These are phyloP conservation scores for Claviceps sp. DNA, from an alignment of 2,329 filamentous ascomycete species.

Conservation along the genomic window DNA sequence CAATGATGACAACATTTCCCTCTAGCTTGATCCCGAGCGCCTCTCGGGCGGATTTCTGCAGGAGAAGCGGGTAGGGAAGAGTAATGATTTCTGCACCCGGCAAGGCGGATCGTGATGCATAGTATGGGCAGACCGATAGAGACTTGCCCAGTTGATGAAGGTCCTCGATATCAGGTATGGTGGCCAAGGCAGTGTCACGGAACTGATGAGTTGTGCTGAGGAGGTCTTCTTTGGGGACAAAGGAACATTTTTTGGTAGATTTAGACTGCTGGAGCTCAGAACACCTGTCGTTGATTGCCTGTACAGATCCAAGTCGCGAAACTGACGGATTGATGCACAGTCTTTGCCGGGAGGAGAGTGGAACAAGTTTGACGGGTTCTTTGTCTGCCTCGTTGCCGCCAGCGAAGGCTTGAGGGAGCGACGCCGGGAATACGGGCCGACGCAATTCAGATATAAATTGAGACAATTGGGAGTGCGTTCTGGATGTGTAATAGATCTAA, in stretches of 20 bases:
- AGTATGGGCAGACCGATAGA: constrained; percentile 82
- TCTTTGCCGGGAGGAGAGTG: constrained; percentile 75
- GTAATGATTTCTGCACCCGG: constrained; percentile 79
- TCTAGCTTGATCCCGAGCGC: constrained; percentile 78
- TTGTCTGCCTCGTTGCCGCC: constrained; percentile 13
- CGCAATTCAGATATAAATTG: constrained; percentile 78
- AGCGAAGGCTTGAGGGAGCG: constrained; percentile 36
- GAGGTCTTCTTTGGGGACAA: constrained; percentile 65
- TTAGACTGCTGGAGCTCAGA: constrained; percentile 72
- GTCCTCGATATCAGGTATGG: constrained; percentile 87
- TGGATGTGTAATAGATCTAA: constrained; percentile 78
- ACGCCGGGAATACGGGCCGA: constrained; percentile 63
- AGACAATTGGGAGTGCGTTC: constrained; percentile 82
- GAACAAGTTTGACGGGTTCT: constrained; percentile 58
- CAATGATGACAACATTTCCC: constrained; percentile 83
- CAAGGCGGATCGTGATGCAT: constrained; percentile 80
- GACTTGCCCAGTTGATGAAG: constrained; percentile 64
- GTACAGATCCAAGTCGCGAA: constrained; percentile 50
- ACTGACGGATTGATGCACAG: constrained; percentile 84
- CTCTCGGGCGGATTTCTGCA: constrained; percentile 78
- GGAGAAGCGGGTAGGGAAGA: constrained; percentile 76
- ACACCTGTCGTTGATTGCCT: constrained; percentile 88
- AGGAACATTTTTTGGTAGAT: constrained; percentile 50
- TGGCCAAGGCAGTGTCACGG: constrained; percentile 71
- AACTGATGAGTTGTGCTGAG: constrained; percentile 63